Evolutionary conservation across 768 basidiomycete species (phyloP).

Genomic region (Sistotremastrum suecicum): DNA sequence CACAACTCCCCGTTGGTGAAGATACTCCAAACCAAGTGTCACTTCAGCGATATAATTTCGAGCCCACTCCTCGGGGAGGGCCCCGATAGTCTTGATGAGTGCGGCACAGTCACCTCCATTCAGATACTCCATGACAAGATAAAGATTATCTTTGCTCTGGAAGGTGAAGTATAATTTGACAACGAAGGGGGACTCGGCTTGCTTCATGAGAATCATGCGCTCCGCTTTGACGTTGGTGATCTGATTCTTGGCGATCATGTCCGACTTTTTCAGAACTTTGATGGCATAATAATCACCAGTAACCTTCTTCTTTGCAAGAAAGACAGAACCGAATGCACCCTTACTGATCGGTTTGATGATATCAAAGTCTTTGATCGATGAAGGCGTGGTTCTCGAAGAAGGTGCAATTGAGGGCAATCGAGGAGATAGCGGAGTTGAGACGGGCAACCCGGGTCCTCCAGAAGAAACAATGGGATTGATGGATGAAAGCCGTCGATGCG

Average conservation of each 20-base stretch:
- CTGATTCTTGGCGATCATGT: constrained; percentile 99
- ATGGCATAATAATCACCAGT: constrained; percentile 99
- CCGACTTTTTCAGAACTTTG: constrained; percentile 99
- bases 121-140: constrained; percentile 98
- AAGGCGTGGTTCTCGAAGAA: constrained; percentile 61
- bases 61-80: constrained; percentile 92
- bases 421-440: constrained; percentile 56
- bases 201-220: constrained; percentile 98
- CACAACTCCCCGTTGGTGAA: constrained; percentile 90
- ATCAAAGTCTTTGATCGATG: constrained; percentile 98
- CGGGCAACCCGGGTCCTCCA: constrained; percentile 13
- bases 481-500: constrained; percentile 62
- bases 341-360: constrained; percentile 99
- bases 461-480: constrained; percentile 42
- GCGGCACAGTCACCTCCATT: constrained; percentile 98
- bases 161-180: constrained; percentile 98
- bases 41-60: constrained; percentile 95
- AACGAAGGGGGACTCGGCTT: constrained; percentile 95
- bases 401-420: constrained; percentile 70
- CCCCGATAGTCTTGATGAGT: constrained; percentile 90
- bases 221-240: constrained; percentile 99
- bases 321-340: constrained; percentile 97
- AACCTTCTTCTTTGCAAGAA: constrained; percentile 93
- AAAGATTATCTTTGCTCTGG: constrained; percentile 97
- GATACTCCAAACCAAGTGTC: constrained; percentile 84